Percentiles rank a stretch among this genome's conserved stretches.
Evolutionary conservation across 331 rosid genomes (phyloP).

Genomic region (Acacia pycnantha): DNA sequence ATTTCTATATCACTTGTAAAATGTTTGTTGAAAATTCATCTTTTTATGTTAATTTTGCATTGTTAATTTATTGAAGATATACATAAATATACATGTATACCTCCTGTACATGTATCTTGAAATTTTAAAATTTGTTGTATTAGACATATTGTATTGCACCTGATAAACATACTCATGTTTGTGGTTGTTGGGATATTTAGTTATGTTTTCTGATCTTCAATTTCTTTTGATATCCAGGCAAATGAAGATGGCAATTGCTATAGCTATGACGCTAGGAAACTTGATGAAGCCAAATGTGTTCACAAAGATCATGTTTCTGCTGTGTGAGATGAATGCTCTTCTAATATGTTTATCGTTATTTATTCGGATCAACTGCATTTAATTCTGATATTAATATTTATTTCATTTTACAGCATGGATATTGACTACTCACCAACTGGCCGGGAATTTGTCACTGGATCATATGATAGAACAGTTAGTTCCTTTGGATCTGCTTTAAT

Average conservation of each 20-base stretch:
- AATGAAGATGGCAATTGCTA: constrained; percentile 91
- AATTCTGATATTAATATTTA: constrained; percentile 1
- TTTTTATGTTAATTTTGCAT: too few species aligned
- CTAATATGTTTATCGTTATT: background rate
- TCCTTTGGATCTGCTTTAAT: constrained; percentile 23
- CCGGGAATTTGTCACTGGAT: constrained; percentile 96
- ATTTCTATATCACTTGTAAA: too few species aligned
- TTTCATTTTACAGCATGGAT: constrained; percentile 67
- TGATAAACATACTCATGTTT: background rate
- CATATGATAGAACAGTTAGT: constrained; percentile 96
- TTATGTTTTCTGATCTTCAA: constrained; percentile 15
- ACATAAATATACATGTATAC: background rate
- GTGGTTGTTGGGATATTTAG: background rate
- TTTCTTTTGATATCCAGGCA: constrained; percentile 58
- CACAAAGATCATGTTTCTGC: constrained; percentile 95
- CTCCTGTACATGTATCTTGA: background rate
- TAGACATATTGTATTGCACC: background rate
- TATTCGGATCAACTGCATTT: background rate
- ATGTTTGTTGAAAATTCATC: background rate
- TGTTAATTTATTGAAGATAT: background rate
- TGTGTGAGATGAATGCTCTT: constrained; percentile 58
- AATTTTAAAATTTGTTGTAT: background rate
- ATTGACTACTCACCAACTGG: constrained; percentile 98
- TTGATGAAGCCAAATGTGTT: constrained; percentile 80
- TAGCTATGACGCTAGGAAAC: constrained; percentile 77